phyloP scores from a whole-genome alignment of 2,329 filamentous ascomycete genomes.

The Colletotrichum aenigma region DNA sequence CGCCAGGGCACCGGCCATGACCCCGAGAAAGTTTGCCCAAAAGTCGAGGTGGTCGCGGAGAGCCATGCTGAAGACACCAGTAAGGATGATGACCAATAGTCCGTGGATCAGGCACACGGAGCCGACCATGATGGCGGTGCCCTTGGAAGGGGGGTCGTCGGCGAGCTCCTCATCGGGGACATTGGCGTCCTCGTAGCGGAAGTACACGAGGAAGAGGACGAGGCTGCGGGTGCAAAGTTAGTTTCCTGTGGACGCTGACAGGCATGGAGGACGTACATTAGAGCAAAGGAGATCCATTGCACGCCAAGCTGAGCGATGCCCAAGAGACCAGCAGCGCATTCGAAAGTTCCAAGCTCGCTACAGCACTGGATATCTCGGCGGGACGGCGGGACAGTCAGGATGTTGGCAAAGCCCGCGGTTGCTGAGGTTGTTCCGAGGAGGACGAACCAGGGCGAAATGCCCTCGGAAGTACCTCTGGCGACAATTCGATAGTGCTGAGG shows the following conservation, averaged over 20 bases:
- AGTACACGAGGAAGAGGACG: slow-evolving; percentile 93
- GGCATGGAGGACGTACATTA: slow-evolving; percentile 71
- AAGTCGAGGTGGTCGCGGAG: slow-evolving; percentile 67
- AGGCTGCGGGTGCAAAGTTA: slow-evolving; percentile 59
- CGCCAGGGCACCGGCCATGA: slow-evolving; percentile 79
- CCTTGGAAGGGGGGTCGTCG: slow-evolving; percentile 68
- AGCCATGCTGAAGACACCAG: slow-evolving; percentile 69
- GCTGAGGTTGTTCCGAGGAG: slow-evolving; percentile 91
- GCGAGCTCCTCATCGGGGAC: slow-evolving; percentile 53
- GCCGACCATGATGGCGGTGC: slow-evolving; percentile 79
- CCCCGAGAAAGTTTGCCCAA: slow-evolving; percentile 87
- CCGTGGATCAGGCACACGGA: slow-evolving; percentile 76
- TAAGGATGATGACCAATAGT: slow-evolving; percentile 71
- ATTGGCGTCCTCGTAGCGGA: slow-evolving; percentile 67
- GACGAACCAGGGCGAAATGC: slow-evolving; percentile 94
- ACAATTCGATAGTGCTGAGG: slow-evolving; percentile 96
- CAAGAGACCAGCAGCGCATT: slow-evolving; percentile 84
- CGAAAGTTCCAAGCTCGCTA: slow-evolving; percentile 76
- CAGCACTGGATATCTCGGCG: slow-evolving; percentile 87
- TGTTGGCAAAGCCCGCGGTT: slow-evolving; percentile 89
- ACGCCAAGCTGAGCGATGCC: slow-evolving; percentile 90
- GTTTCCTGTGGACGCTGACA: neutral
- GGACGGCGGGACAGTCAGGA: slow-evolving; percentile 84
- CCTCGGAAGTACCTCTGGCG: slow-evolving; percentile 82
- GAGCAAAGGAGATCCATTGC: slow-evolving; percentile 90